Evolutionary conservation across 495 filamentous ascomycete species (phyloP), one percentile per base, ranked within the genome.

Genomic region (Pyrenopolyporus hunteri): DNA sequence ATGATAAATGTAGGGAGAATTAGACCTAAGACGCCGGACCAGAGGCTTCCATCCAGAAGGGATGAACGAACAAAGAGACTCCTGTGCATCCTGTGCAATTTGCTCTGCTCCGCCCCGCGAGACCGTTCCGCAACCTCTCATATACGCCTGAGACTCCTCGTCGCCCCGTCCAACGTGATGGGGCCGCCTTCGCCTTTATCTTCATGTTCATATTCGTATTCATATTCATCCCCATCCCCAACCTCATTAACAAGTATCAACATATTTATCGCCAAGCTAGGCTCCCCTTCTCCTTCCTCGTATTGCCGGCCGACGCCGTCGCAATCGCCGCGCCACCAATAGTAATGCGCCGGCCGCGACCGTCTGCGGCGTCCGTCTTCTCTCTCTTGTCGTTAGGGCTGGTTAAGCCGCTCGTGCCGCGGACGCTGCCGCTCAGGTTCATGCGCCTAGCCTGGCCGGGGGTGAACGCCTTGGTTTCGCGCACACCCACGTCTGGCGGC

Each of bases 381-480:
- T 49, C 57, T 13, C 43, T n/a, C 23, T 49, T 31, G 20, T 68
- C 70, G 33, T 40, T 39, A 16, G 72, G 71, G 50, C 66, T 70
- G 4, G 44, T 55, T 10, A 59, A 43, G n/a, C 42, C 35, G 16
- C 67, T 47, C 6, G 70, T 52, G 6, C 68, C 44, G 14, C 74
- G 59, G 23, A 75, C 26, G 39, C 72, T 73, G 10, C 72, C 68
- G 22, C 73, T 70, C 29, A 80, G 63, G 37, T 74, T 72, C 75
- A 81, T 81, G 19, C 77, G 69, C 33, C 78, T 59, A 10, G 77
- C 78, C 51, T 79, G 76, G 1, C 76, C 76, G 1, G 72, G 59
- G 13, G 77, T 80, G 48, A 81, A 69, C 2, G 55, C 48, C 16
- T 51, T 43, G 3, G 58, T 51, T 28, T 52, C 46, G 8, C 54